Base-by-base conservation (phyloP, 2,329 filamentous ascomycete genomes). In the Ceratocystis lukuohia region DNA sequence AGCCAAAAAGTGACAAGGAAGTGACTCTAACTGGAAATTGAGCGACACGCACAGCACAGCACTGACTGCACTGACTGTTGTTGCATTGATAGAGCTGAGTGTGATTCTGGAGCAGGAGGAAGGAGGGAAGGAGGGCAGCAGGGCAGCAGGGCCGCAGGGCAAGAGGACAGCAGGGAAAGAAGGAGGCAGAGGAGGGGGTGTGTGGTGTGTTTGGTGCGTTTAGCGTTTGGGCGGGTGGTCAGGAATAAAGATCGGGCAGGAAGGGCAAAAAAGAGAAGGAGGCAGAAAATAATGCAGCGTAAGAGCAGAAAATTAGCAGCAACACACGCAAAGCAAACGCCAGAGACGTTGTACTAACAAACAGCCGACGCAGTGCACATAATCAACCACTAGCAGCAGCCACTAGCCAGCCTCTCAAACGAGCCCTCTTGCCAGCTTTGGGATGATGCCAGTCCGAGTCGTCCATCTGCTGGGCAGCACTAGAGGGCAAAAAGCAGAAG, bases 81-180 rank as follows among this genome's bases (percentile, higher is more conserved):
- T 50, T 20, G 41, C 59, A 57, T 41, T 66, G 64, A 46, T 66
- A 44, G 64, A 46, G 64, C 44, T 66, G 56, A 57, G 33, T 56
- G 64, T 12, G 57, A 61, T 61, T 17, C 37, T 48, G 33, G 46
- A 48, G 53, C 17, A 50, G 44, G n/a, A 50, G 33, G 45, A 46
- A 62, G 41, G 44, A 30, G 45, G 59, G 41, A 61, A 61, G 41
- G 20, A 56, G n/a, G 50, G 37, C 37, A 41, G 37, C 10, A 41
- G 37, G 37, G 37, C 37, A 10, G 37, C 37, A 41, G 37, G 37
- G 37, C 37, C 3, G 37, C 37, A 41, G 37, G 37, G 37, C 37
- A 41, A 5, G 37, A 41, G 37, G 37, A 41, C 37, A 41, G 37
- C 37, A 41, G 37, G 37, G 37, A 41, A 41, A 41, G 22, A 56